Conservation (phyloP, 805 yeast genomes). For the Ogataea ganodermae region DNA sequence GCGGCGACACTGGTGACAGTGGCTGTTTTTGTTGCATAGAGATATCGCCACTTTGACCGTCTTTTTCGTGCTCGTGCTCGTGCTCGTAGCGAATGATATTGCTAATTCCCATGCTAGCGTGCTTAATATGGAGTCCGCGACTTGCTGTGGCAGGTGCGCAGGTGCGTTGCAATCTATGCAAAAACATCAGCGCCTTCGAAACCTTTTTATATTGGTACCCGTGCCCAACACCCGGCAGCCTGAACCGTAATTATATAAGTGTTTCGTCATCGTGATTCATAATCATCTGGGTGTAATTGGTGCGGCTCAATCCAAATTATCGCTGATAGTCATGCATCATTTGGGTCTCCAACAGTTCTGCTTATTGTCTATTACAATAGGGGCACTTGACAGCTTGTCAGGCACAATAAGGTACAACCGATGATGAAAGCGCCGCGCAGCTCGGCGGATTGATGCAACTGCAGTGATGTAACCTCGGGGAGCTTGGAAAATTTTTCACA, state of each 20-base stretch:
- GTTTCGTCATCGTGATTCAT: slow-evolving; percentile 2
- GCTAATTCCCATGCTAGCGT: slow-evolving; percentile 27
- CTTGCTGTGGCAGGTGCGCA: neutral
- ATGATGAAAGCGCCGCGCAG: slow-evolving; percentile 13
- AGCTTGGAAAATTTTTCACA: slow-evolving; percentile 11
- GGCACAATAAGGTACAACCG: slow-evolving; percentile 10
- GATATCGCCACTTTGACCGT: slow-evolving; percentile 1
- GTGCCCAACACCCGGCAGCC: neutral
- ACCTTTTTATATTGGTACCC: neutral
- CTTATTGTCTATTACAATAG: neutral
- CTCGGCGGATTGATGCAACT: slow-evolving; percentile 7
- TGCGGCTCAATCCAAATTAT: neutral
- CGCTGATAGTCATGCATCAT: slow-evolving; percentile 1
- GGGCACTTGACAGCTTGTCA: neutral
- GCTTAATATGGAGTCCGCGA: neutral
- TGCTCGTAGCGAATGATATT: slow-evolving; percentile 30
- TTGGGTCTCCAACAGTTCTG: neutral
- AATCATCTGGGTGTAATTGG: neutral
- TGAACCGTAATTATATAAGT: neutral
- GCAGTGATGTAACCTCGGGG: slow-evolving; percentile 11
- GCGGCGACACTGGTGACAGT: slow-evolving; percentile 2
- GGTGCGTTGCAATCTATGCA: neutral
- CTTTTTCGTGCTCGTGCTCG: slow-evolving; percentile 20
- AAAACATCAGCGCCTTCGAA: slow-evolving; percentile 1
- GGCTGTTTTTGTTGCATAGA: slow-evolving; percentile 3